phyloP scores from a whole-genome alignment of 495 filamentous ascomycete genomes.

The Podospora sp. region DNA sequence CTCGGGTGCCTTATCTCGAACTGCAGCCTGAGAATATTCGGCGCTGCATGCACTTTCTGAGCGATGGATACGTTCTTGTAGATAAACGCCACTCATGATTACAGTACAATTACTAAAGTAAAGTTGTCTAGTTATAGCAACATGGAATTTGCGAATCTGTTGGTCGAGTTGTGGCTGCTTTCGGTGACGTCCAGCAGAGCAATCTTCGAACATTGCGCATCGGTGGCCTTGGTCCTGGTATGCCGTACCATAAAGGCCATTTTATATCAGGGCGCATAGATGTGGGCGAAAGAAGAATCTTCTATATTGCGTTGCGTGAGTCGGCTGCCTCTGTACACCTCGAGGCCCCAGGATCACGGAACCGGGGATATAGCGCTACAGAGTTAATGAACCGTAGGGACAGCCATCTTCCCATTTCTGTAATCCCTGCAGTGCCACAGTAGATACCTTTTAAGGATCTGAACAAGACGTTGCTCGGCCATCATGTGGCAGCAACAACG shows the following conservation, averaged over 20 bases:
- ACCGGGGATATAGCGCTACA: slow-evolving; percentile 7
- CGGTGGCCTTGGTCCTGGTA: background rate
- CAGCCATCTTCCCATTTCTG: slow-evolving; percentile 14
- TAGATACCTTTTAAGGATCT: slow-evolving; percentile 12
- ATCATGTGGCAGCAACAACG: background rate
- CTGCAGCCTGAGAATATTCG: slow-evolving; percentile 13
- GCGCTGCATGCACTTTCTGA: background rate
- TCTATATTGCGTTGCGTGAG: slow-evolving; percentile 9
- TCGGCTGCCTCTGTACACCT: slow-evolving; percentile 11
- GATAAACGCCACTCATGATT: slow-evolving; percentile 6
- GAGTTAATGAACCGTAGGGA: slow-evolving; percentile 10
- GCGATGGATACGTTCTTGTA: slow-evolving; percentile 9
- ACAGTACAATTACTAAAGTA: slow-evolving; percentile 8
- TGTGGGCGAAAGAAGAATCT: slow-evolving; percentile 3
- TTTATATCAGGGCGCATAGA: slow-evolving; percentile 6
- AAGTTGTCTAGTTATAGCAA: background rate
- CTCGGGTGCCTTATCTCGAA: slow-evolving; percentile 13
- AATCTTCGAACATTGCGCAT: no score
- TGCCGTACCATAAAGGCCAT: background rate
- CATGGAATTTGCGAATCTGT: slow-evolving; percentile 11
- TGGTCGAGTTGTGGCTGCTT: slow-evolving; percentile 10
- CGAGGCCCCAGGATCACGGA: slow-evolving; percentile 8
- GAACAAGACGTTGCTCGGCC: slow-evolving; percentile 12
- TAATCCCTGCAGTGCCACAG: slow-evolving; percentile 8
- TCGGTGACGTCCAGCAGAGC: background rate